Conservation (phyloP, 139 green algal species). For the Chlorella sp. region DNA sequence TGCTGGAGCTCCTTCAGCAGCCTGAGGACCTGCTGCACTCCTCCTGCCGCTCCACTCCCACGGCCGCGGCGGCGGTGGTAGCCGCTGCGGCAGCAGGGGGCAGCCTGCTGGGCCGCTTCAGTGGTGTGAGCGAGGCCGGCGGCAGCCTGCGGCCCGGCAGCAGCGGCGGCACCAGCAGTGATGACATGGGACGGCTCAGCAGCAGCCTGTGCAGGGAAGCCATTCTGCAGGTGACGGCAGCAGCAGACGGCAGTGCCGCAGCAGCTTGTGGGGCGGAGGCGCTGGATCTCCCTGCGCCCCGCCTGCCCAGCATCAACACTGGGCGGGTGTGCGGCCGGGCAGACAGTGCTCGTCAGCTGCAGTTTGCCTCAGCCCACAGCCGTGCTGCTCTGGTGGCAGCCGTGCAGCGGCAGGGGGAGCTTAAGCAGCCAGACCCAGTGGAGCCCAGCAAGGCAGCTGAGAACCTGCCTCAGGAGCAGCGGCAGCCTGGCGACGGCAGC, state of each 20-base stretch:
- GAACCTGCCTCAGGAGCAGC: neutral
- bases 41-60: neutral
- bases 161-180: neutral
- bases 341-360: neutral
- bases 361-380: neutral
- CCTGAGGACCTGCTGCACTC: conserved; percentile 35
- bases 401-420: neutral
- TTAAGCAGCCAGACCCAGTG: neutral
- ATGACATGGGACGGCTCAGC: neutral
- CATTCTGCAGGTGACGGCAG: neutral
- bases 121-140: no score
- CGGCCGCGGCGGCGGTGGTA: neutral
- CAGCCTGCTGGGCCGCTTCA: neutral
- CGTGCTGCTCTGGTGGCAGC: neutral
- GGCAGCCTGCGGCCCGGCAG: neutral
- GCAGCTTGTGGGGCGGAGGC: neutral
- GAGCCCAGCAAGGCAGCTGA: no score
- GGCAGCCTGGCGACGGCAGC: neutral
- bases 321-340: neutral
- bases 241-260: neutral
- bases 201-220: conserved; percentile 2
- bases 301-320: neutral
- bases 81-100: neutral
- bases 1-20: conserved; percentile 51
- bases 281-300: neutral